These are phyloP conservation scores for Mucor plumbeus DNA, from an alignment of 371 early-diverging fungal genomes.

Conservation along the genomic window DNA sequence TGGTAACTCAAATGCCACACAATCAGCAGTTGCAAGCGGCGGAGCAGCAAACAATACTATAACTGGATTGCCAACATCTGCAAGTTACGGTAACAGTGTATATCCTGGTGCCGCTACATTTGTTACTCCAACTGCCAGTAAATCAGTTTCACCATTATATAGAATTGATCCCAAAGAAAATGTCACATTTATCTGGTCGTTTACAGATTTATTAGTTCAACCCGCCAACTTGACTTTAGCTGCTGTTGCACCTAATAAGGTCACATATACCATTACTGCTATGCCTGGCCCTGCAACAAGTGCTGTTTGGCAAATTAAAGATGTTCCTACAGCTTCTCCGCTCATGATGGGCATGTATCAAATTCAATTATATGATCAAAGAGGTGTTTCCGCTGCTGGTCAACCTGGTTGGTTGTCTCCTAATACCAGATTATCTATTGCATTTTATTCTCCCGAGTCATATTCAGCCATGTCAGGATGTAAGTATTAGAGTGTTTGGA, in stretches of 20 bases:
- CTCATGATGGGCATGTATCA: constrained; percentile 52
- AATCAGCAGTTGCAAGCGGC: neutral
- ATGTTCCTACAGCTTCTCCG: constrained; percentile 47
- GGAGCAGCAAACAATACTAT: constrained; percentile 23
- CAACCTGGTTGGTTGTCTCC: constrained; percentile 50
- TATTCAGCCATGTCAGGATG: constrained; percentile 35
- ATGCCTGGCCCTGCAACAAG: constrained; percentile 46
- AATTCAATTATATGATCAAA: constrained; percentile 53
- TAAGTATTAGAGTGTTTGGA: constrained; percentile 18
- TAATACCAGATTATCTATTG: constrained; percentile 40
- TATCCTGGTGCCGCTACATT: constrained; percentile 44
- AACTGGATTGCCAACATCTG: constrained; percentile 44
- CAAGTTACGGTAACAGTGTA: constrained; percentile 44
- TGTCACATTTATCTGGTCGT: constrained; percentile 53
- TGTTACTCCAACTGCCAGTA: constrained; percentile 45
- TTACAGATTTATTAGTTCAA: constrained; percentile 42
- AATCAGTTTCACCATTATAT: constrained; percentile 51
- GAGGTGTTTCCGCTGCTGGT: constrained; percentile 40
- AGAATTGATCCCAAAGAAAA: constrained; percentile 48
- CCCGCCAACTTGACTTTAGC: constrained; percentile 52
- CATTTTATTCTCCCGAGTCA: constrained; percentile 46
- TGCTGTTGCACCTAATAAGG: constrained; percentile 44
- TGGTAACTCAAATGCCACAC: neutral
- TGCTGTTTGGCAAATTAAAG: constrained; percentile 49
- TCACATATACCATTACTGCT: constrained; percentile 47